These are phyloP conservation scores for Austroboletus novae-zelandiae DNA, from an alignment of 1,284 basidiomycete species.

Conservation along the genomic window DNA sequence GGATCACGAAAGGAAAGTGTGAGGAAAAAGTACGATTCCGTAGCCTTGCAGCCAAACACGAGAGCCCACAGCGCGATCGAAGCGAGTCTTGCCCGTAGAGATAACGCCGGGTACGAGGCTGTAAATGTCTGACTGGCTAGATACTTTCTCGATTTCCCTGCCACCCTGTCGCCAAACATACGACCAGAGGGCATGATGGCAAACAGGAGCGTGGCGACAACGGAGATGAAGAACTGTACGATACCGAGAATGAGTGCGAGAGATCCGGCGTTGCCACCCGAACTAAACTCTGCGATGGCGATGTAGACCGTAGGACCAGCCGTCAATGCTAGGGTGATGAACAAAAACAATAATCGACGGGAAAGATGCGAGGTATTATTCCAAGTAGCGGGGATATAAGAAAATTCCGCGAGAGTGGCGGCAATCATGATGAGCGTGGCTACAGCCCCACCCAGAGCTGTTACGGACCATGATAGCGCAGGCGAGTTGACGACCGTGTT, in stretches of 20 bases:
- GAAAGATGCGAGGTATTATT: constrained; percentile 94
- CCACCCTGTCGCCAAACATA: constrained; percentile 94
- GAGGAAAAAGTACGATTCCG: constrained; percentile 95
- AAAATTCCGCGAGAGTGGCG: constrained; percentile 89
- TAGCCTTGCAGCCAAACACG: constrained; percentile 90
- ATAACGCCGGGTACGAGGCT: constrained; percentile 84
- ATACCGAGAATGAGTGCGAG: constrained; percentile 84
- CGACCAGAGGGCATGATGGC: constrained; percentile 87
- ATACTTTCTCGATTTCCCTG: constrained; percentile 91
- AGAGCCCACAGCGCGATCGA: constrained; percentile 68
- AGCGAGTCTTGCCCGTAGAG: constrained; percentile 37
- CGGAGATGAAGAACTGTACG: constrained; percentile 87
- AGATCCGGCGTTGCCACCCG: constrained; percentile 31
- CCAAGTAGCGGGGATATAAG: constrained; percentile 97
- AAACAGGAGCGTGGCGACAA: constrained; percentile 77
- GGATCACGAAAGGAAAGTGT: constrained; percentile 90
- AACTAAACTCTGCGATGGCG: constrained; percentile 65
- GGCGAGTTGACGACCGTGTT: constrained; percentile 56
- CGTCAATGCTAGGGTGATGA: constrained; percentile 84
- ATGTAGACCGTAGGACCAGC: constrained; percentile 91
- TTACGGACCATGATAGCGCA: constrained; percentile 89
- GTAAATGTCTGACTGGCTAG: constrained; percentile 97
- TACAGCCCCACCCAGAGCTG: constrained; percentile 88
- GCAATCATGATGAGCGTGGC: constrained; percentile 88
- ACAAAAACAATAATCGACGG: constrained; percentile 82